phyloP scores from a whole-genome alignment of 352 stramenopile species.

The Pythium apleroticum region DNA sequence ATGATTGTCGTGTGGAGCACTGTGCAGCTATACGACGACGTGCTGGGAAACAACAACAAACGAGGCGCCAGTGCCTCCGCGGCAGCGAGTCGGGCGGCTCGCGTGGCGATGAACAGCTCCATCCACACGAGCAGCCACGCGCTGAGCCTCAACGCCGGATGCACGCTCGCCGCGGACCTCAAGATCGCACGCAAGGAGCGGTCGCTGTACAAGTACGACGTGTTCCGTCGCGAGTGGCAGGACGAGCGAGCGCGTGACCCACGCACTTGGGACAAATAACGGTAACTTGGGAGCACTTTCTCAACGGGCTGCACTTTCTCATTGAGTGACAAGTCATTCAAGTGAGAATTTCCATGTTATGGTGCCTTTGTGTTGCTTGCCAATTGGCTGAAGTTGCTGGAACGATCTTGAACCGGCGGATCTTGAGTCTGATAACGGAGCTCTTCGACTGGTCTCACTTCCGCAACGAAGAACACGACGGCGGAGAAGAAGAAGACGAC shows the following conservation, averaged over 20 bases:
- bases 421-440: constrained; percentile 6
- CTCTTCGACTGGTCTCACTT: neutral
- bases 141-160: constrained; percentile 24
- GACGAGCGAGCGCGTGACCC: constrained; percentile 63
- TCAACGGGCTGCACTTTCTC: neutral
- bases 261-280: constrained; percentile 50
- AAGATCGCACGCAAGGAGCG: constrained; percentile 70
- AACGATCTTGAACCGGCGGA: constrained; percentile 22
- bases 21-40: constrained; percentile 69
- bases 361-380: neutral
- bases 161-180: constrained; percentile 43
- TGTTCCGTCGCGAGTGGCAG: constrained; percentile 70
- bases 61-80: constrained; percentile 4
- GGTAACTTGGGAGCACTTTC: too few relatives aligned
- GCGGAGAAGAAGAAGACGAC: neutral
- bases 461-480: neutral
- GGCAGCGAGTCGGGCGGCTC: constrained; percentile 11
- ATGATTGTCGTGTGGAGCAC: constrained; percentile 80
- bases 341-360: neutral
- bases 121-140: constrained; percentile 42
- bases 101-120: constrained; percentile 23
- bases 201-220: constrained; percentile 74
- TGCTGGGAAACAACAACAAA: constrained; percentile 15
- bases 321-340: constrained; percentile 7
- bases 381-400: neutral